A percentile compares a stretch with the other conserved stretches of the same genome.
Evolutionary conservation across 2,329 filamentous ascomycete species (phyloP).

Genomic region (Penicillium decumbens): DNA sequence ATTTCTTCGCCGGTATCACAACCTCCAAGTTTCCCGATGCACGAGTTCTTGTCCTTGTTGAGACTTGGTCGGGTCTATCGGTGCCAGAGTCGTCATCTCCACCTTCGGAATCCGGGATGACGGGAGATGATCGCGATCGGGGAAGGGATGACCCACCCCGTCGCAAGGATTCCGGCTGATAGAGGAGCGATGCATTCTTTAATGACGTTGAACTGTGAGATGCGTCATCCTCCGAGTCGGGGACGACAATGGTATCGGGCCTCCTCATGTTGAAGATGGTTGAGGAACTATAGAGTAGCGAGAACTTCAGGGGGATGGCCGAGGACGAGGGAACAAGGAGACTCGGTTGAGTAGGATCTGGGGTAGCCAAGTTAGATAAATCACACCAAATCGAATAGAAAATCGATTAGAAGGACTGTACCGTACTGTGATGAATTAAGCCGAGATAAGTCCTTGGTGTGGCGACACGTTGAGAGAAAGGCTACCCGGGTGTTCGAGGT

Average conservation of each 20-base stretch:
- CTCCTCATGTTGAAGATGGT: conserved; percentile 14
- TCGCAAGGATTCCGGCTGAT: conserved; percentile 7
- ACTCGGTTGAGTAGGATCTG: background rate
- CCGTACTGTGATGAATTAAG: background rate
- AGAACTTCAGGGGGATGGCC: background rate
- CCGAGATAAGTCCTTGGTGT: background rate
- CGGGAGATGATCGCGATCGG: conserved; percentile 10
- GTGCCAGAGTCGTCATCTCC: conserved; percentile 12
- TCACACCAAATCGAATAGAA: background rate
- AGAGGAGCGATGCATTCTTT: conserved; percentile 10
- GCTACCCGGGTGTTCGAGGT: background rate
- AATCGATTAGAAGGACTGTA: background rate
- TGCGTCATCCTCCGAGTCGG: conserved; percentile 21
- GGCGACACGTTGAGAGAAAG: background rate
- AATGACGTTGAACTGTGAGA: conserved; percentile 13
- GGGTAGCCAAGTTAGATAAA: background rate
- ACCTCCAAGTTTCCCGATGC: conserved; percentile 21
- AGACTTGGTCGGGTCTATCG: conserved; percentile 2
- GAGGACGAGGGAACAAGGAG: background rate
- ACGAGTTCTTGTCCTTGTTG: background rate
- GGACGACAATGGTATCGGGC: conserved; percentile 11
- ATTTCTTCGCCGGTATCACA: conserved; percentile 29
- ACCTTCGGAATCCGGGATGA: conserved; percentile 21
- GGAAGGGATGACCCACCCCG: conserved; percentile 16
- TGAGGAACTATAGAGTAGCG: background rate